Conservation (phyloP, 2,329 filamentous ascomycete species). For the Cyphellophora europaea region DNA sequence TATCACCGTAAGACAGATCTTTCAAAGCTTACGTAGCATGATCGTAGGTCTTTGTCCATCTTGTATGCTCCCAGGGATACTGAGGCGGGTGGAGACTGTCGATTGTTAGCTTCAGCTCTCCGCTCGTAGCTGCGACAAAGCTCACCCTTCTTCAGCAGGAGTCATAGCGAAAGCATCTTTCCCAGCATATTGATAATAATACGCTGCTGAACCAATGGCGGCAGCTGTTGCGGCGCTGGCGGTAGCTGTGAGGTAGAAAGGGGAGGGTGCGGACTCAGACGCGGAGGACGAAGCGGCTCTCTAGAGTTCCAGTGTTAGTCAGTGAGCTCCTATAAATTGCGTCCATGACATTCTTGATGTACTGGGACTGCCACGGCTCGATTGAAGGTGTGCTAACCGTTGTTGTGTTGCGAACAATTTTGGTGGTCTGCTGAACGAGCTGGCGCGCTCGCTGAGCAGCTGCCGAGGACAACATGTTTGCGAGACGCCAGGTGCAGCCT, state of each 20-base stretch:
- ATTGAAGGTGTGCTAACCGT: constrained; percentile 55
- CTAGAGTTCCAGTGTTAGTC: constrained; percentile 22
- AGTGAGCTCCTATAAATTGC: too few species aligned
- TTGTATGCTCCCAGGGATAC: constrained; percentile 92
- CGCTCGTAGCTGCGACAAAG: constrained; percentile 20
- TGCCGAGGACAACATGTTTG: constrained; percentile 87
- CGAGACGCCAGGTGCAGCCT: constrained; percentile 6
- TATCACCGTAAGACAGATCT: not conserved
- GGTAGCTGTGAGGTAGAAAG: constrained; percentile 76
- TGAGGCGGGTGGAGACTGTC: constrained; percentile 76
- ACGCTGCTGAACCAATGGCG: constrained; percentile 81
- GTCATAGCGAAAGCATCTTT: constrained; percentile 80
- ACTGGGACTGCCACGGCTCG: too few species aligned
- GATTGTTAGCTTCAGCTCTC: constrained; percentile 20
- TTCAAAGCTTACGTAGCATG: constrained; percentile 74
- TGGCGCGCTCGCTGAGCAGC: constrained; percentile 52
- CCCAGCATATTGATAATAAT: constrained; percentile 97
- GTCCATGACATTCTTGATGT: too few species aligned
- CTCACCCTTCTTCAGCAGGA: constrained; percentile 96
- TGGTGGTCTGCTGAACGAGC: not conserved
- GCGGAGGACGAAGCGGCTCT: constrained; percentile 59
- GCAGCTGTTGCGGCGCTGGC: constrained; percentile 77
- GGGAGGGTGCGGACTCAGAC: constrained; percentile 61
- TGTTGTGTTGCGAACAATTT: constrained; percentile 56
- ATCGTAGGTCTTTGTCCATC: constrained; percentile 92